Evolutionary conservation across 345 rosid species (phyloP).

Genomic region (Atalantia buxifolia): DNA sequence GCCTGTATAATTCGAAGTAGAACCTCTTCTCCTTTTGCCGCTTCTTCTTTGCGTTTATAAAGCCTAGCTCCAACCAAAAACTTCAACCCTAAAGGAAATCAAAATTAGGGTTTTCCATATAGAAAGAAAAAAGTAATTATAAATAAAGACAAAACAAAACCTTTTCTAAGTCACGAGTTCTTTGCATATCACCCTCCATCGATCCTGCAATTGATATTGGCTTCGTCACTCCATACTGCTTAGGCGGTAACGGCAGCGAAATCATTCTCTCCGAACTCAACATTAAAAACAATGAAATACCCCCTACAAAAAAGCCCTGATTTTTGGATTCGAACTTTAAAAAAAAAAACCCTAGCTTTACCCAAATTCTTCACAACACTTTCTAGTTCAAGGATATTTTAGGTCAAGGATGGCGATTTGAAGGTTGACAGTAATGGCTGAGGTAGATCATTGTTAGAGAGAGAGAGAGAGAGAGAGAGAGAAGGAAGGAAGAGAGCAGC

Average conservation of each 20-base stretch:
- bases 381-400: too few species aligned
- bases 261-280: slow-evolving; percentile 43
- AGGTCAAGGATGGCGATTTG: too few species aligned
- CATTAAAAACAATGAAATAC: slow-evolving; percentile 16
- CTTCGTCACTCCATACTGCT: slow-evolving; percentile 46
- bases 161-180: slow-evolving; percentile 46
- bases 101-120: neutral
- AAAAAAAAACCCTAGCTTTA: too few species aligned
- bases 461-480: too few species aligned
- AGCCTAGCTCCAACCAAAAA: neutral
- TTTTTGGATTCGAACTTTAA: too few species aligned
- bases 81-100: slow-evolving; percentile 17
- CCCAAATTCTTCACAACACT: too few species aligned
- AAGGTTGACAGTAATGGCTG: too few species aligned
- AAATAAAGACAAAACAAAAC: slow-evolving; percentile 15
- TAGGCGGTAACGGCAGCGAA: slow-evolving; percentile 15
- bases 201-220: slow-evolving; percentile 61
- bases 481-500: too few species aligned
- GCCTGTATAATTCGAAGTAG: slow-evolving; percentile 14
- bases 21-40: too few species aligned
- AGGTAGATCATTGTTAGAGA: too few species aligned
- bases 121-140: neutral
- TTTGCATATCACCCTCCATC: slow-evolving; percentile 41
- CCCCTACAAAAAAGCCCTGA: neutral
- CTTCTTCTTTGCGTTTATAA: too few species aligned